phyloP scores from a whole-genome alignment of 2,329 filamentous ascomycete species.

The Sporothrix inflata region DNA sequence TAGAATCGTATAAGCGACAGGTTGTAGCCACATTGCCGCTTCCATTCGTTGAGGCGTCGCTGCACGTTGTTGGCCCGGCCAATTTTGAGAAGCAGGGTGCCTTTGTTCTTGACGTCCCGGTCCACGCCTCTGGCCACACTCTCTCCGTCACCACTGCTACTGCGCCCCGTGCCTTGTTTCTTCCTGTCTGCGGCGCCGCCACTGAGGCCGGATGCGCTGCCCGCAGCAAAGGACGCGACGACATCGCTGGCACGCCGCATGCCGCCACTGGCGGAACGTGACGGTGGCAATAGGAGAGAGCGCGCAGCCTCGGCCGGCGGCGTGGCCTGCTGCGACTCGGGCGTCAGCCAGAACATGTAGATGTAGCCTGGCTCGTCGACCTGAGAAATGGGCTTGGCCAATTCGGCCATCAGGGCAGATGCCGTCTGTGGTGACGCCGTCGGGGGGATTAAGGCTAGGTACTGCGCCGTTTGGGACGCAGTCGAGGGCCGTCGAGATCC shows the following conservation, averaged over 20 bases:
- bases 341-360: slow-evolving; percentile 97
- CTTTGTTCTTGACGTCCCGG: slow-evolving; percentile 29
- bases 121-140: background rate
- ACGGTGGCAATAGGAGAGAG: slow-evolving; percentile 58
- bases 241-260: slow-evolving; percentile 59
- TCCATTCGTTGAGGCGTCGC: slow-evolving; percentile 89
- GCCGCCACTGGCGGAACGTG: slow-evolving; percentile 44
- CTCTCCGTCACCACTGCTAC: background rate
- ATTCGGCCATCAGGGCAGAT: slow-evolving; percentile 73
- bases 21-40: slow-evolving; percentile 86
- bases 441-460: slow-evolving; percentile 71
- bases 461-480: slow-evolving; percentile 46
- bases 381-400: slow-evolving; percentile 73
- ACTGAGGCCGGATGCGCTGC: slow-evolving; percentile 29
- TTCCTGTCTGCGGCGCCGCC: background rate
- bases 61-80: slow-evolving; percentile 80
- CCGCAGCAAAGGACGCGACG: slow-evolving; percentile 53
- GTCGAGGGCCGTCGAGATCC: slow-evolving; percentile 37
- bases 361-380: slow-evolving; percentile 87
- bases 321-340: slow-evolving; percentile 58
- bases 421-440: slow-evolving; percentile 68
- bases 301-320: slow-evolving; percentile 63
- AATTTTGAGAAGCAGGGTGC: slow-evolving; percentile 60
- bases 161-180: no score
- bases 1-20: slow-evolving; percentile 90